A percentile compares a stretch with the other conserved stretches of the same genome.
These are phyloP conservation scores for Metschnikowia cubensis DNA, from an alignment of 805 yeast genomes.

Conservation along the genomic window DNA sequence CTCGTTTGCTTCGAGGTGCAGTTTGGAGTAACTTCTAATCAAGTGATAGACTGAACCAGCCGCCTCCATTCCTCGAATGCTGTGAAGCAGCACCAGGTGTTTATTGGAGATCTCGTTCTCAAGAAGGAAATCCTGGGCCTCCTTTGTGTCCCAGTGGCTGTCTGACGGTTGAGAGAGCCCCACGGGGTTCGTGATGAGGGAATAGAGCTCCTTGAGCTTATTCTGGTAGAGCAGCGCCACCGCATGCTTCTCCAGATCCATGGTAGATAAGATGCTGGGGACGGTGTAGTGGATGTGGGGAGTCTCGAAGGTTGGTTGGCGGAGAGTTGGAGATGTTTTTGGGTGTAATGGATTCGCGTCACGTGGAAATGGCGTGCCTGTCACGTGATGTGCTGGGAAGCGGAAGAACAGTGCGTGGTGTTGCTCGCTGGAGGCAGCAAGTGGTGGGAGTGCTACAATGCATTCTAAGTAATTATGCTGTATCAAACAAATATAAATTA, in stretches of 20 bases:
- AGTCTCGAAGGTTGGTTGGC: neutral
- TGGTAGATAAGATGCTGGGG: neutral
- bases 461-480: slow-evolving; percentile 9
- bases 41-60: slow-evolving; percentile 3
- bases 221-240: slow-evolving; percentile 5
- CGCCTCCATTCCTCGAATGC: slow-evolving; percentile 1
- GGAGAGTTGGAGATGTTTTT: neutral
- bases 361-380: slow-evolving; percentile 12
- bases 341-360: neutral
- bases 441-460: no score
- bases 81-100: slow-evolving; percentile 8
- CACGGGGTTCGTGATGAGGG: slow-evolving; percentile 16
- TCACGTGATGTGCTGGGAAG: slow-evolving; percentile 8
- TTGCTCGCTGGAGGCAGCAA: no score
- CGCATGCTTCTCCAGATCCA: slow-evolving; percentile 8
- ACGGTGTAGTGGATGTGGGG: neutral
- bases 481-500: slow-evolving; percentile 13
- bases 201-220: slow-evolving; percentile 18
- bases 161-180: slow-evolving; percentile 7
- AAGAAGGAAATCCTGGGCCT: slow-evolving; percentile 9
- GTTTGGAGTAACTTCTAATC: neutral
- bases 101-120: slow-evolving; percentile 8
- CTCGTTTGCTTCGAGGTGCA: neutral
- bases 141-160: neutral
- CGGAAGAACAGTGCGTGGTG: no score